A percentile compares a stretch with the other conserved stretches of the same genome.
phyloP scores from a whole-genome alignment of 2,329 filamentous ascomycete species.

The Onygenales sp. region DNA sequence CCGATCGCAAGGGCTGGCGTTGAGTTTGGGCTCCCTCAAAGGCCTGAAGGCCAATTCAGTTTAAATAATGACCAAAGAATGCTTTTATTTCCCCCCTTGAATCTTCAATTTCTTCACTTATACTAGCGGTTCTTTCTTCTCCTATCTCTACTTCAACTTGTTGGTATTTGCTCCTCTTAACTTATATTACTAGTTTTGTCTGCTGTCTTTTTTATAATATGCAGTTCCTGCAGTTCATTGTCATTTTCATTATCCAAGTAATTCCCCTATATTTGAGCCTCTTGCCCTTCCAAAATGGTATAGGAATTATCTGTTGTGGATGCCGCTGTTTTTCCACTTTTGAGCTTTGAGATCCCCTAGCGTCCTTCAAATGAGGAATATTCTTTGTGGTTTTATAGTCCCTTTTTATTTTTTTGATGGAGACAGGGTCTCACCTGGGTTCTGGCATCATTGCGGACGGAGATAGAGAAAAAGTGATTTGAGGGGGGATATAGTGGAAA shows the following conservation, averaged over 20 bases:
- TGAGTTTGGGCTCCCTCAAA: slow-evolving; percentile 90
- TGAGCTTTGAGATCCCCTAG: background rate
- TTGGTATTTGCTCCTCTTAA: slow-evolving; percentile 1
- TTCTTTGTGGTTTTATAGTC: background rate
- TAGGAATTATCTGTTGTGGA: background rate
- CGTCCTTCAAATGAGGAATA: background rate
- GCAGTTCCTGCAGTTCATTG: background rate
- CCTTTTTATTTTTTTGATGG: background rate
- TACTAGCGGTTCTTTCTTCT: slow-evolving; percentile 9
- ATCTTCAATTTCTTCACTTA: slow-evolving; percentile 15
- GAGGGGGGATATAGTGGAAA: background rate
- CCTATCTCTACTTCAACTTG: slow-evolving; percentile 5
- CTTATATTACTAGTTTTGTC: background rate
- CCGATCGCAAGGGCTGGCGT: slow-evolving; percentile 85
- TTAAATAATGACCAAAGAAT: slow-evolving; percentile 24
- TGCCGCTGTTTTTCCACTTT: background rate
- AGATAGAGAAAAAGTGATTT: background rate
- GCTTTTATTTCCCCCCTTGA: slow-evolving; percentile 15
- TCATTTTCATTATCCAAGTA: background rate
- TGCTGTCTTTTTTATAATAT: background rate
- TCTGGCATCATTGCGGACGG: background rate
- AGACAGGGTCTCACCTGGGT: background rate
- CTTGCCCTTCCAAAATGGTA: background rate
- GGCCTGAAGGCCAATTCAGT: slow-evolving; percentile 65
- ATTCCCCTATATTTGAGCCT: background rate